Percentiles rank a stretch among this genome's conserved stretches.
Evolutionary conservation across 371 early-diverging fungal genomes (phyloP).

Genomic region (Mortierella sp.): DNA sequence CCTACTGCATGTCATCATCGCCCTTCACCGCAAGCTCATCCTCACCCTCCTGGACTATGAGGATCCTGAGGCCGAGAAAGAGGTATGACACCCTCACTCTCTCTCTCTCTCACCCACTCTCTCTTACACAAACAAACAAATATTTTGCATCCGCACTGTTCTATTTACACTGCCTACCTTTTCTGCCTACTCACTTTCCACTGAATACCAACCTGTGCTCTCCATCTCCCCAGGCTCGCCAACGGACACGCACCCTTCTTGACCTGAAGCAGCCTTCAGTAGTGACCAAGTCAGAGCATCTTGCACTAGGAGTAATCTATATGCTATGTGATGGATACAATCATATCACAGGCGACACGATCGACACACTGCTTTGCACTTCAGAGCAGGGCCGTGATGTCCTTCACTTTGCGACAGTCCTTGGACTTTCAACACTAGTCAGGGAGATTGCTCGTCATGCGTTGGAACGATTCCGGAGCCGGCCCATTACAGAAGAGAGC

Average conservation of each 20-base stretch:
- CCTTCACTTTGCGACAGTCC: conserved; percentile 33
- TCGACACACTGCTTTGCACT: conserved; percentile 9
- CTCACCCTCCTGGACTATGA: conserved; percentile 7
- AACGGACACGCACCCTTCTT: conserved; percentile 29
- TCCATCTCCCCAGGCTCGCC: conserved; percentile 13
- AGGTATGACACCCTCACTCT: conserved; percentile 7
- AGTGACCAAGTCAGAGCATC: conserved; percentile 38
- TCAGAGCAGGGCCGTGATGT: conserved; percentile 36
- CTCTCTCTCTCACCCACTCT: no score
- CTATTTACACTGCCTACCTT: no score
- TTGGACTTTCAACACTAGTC: conserved; percentile 29
- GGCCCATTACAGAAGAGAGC: conserved; percentile 1
- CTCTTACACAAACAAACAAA: neutral
- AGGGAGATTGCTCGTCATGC: conserved; percentile 43
- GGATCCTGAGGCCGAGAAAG: conserved; percentile 8
- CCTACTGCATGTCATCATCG: conserved; percentile 24
- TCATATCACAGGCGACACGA: conserved; percentile 15
- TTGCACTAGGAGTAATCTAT: conserved; percentile 42
- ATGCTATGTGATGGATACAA: conserved; percentile 37
- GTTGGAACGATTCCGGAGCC: conserved; percentile 9
- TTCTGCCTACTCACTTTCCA: neutral
- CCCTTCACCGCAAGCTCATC: conserved; percentile 34
- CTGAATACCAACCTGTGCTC: neutral
- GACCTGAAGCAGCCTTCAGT: conserved; percentile 24
- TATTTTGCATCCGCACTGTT: neutral